A percentile compares a stretch with the other conserved stretches of the same genome.
Evolutionary conservation across 441 rosid genomes (phyloP).

Genomic region (Aleurites moluccanus): DNA sequence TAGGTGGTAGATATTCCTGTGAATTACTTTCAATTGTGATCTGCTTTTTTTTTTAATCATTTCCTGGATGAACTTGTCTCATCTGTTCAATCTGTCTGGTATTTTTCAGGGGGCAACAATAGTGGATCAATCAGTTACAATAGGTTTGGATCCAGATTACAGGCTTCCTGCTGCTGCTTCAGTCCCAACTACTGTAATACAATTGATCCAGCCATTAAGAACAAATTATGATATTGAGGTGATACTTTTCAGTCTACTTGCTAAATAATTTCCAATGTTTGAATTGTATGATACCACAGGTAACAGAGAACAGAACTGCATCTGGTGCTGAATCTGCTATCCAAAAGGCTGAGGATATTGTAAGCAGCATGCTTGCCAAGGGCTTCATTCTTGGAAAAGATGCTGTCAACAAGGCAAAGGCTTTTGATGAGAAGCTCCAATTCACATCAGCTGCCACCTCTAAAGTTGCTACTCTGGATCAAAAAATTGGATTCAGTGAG

Average conservation of each 20-base stretch:
- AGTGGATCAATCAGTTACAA: slow-evolving; percentile 53
- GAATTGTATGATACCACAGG: slow-evolving; percentile 7
- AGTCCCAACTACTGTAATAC: slow-evolving; percentile 25
- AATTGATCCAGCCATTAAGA: background rate
- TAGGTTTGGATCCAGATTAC: slow-evolving; percentile 56
- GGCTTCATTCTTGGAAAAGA: slow-evolving; percentile 80
- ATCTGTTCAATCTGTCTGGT: background rate
- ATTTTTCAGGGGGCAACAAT: slow-evolving; percentile 69
- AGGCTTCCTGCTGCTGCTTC: slow-evolving; percentile 43
- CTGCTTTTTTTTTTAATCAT: background rate
- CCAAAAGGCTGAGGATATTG: slow-evolving; percentile 73
- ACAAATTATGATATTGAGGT: background rate
- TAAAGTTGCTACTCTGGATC: slow-evolving; percentile 61
- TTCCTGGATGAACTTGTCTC: background rate
- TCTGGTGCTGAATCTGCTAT: slow-evolving; percentile 53
- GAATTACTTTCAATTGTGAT: no score
- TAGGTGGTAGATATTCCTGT: no score
- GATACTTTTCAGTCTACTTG: background rate
- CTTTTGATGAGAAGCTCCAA: slow-evolving; percentile 69
- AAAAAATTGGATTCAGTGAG: slow-evolving; percentile 67
- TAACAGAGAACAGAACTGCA: background rate
- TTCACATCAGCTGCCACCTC: slow-evolving; percentile 65
- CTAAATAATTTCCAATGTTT: background rate
- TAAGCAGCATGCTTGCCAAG: slow-evolving; percentile 70
- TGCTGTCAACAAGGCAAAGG: slow-evolving; percentile 61